Evolutionary conservation across 306 rosid species (phyloP).

Genomic region (Cicer chorassanicum): DNA sequence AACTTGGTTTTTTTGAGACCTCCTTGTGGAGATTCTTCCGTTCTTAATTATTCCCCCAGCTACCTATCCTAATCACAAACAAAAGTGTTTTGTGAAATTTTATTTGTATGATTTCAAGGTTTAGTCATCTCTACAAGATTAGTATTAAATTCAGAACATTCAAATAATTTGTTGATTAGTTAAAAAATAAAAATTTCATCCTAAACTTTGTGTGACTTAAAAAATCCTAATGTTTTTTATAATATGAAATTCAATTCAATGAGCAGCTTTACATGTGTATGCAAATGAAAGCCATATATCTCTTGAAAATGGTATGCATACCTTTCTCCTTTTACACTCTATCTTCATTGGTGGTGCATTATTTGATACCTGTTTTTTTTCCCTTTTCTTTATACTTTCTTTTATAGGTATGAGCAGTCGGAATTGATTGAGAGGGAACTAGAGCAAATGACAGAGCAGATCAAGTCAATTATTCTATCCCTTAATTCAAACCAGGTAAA

Average conservation of each 20-base stretch:
- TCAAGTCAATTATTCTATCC: constrained; percentile 83
- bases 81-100: not conserved
- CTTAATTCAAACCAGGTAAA: constrained; percentile 89
- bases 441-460: constrained; percentile 96
- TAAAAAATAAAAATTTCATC: not conserved
- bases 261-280: not conserved
- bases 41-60: not conserved
- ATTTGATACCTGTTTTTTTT: not conserved
- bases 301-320: not conserved
- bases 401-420: constrained; percentile 87
- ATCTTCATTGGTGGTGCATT: constrained; percentile 15
- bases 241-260: constrained; percentile 8
- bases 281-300: constrained; percentile 3
- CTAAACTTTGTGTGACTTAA: not conserved
- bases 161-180: not conserved
- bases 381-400: not conserved
- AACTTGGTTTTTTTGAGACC: not conserved
- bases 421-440: constrained; percentile 90
- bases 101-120: constrained; percentile 9
- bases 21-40: not conserved
- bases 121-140: constrained; percentile 4
- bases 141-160: not conserved
- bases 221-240: not conserved
- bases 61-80: not conserved
- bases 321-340: constrained; percentile 21